phyloP scores from a whole-genome alignment of 805 yeast genomes.

The Metschnikowia orientalis region DNA sequence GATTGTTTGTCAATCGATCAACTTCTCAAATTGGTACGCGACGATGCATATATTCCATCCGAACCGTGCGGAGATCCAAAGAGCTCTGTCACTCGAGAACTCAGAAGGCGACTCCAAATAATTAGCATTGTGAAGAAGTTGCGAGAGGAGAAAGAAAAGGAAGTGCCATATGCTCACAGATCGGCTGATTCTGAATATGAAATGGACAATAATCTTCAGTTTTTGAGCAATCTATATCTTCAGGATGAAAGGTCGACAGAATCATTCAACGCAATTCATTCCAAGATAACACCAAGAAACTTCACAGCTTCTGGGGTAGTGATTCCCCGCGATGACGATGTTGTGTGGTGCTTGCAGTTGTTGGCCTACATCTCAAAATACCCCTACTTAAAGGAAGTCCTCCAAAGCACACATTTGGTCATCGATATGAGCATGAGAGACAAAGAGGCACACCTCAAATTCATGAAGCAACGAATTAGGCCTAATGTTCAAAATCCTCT shows the following conservation, averaged over 20 bases:
- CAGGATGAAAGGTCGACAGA: slow-evolving; percentile 29
- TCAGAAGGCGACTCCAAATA: slow-evolving; percentile 34
- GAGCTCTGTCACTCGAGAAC: slow-evolving; percentile 25
- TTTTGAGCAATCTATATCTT: slow-evolving; percentile 36
- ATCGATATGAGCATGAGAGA: slow-evolving; percentile 54
- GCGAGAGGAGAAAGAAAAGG: slow-evolving; percentile 34
- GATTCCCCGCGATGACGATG: slow-evolving; percentile 90
- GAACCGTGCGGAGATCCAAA: slow-evolving; percentile 6
- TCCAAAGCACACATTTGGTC: slow-evolving; percentile 73
- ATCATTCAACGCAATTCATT: slow-evolving; percentile 23
- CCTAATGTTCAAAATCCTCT: slow-evolving; percentile 28
- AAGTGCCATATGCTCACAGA: slow-evolving; percentile 24
- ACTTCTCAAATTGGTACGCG: slow-evolving; percentile 33
- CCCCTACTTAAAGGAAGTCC: slow-evolving; percentile 65
- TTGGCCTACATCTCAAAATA: slow-evolving; percentile 92
- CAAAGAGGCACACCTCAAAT: slow-evolving; percentile 33
- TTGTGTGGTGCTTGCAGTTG: slow-evolving; percentile 87
- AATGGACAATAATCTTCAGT: slow-evolving; percentile 41
- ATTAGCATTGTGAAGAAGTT: slow-evolving; percentile 35
- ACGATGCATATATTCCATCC: slow-evolving; percentile 12
- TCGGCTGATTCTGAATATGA: slow-evolving; percentile 27
- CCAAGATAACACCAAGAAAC: slow-evolving; percentile 32
- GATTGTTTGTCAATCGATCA: slow-evolving; percentile 35
- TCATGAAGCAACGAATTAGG: slow-evolving; percentile 35
- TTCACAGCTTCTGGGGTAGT: slow-evolving; percentile 60